Percentiles rank a stretch among this genome's conserved stretches.
Evolutionary conservation across 805 yeast species (phyloP).

Genomic region (Grigorovia transvaalensis): DNA sequence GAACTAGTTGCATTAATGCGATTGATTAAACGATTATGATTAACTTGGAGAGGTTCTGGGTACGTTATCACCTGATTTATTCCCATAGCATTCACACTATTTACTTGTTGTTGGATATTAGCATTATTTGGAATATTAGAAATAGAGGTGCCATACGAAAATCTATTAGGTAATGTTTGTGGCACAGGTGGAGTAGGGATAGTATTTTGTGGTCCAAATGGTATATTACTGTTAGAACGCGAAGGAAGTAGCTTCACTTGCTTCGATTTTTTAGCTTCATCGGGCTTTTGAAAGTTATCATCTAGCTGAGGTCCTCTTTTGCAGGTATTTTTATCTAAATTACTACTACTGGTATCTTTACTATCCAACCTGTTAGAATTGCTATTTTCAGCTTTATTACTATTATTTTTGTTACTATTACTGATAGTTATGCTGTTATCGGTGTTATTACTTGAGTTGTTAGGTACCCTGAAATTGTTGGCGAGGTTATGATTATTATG

Average conservation of each 20-base stretch:
- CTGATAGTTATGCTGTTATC: neutral
- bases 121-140: neutral
- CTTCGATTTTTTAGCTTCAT: too few species aligned
- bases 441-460: neutral
- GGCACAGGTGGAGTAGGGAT: neutral
- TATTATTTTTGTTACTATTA: neutral
- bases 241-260: too few species aligned
- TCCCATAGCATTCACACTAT: neutral
- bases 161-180: neutral
- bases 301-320: too few species aligned
- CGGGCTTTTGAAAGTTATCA: too few species aligned
- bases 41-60: neutral
- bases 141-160: neutral
- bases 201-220: too few species aligned
- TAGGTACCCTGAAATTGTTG: neutral
- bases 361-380: neutral
- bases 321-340: too few species aligned
- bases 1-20: neutral
- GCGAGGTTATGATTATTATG: neutral
- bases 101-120: neutral
- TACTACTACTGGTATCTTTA: neutral
- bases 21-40: neutral
- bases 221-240: too few species aligned
- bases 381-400: neutral
- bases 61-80: neutral